A percentile compares a stretch with the other conserved stretches of the same genome.
Conservation (phyloP, 345 rosid species). For the Melastoma malabathricum region DNA sequence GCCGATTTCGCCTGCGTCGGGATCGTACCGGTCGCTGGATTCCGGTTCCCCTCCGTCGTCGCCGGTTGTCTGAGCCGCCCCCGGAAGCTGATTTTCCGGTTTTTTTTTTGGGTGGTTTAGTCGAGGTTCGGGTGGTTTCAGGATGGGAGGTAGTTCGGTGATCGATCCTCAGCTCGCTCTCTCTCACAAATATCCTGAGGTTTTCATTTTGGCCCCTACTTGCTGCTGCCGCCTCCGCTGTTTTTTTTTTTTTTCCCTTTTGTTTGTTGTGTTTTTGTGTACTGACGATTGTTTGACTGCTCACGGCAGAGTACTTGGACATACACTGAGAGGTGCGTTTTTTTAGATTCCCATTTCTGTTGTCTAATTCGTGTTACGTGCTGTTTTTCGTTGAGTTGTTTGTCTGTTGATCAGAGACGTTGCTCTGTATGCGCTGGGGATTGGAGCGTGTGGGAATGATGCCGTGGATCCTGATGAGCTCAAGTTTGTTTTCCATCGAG, state of each 20-base stretch:
- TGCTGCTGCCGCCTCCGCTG: not conserved
- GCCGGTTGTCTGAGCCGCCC: too few relatives aligned
- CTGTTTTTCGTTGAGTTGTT: not conserved
- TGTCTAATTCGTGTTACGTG: not conserved
- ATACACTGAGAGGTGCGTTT: too few relatives aligned
- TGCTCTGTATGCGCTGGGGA: slow-evolving; percentile 68
- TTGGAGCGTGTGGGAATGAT: slow-evolving; percentile 69
- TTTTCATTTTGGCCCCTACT: slow-evolving; percentile 4
- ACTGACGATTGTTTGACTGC: not conserved
- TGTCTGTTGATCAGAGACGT: slow-evolving; percentile 42
- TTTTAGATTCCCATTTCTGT: not conserved
- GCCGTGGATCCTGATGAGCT: slow-evolving; percentile 65
- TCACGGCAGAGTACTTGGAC: not conserved
- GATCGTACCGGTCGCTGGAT: too few relatives aligned
- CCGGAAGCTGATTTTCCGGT: too few relatives aligned
- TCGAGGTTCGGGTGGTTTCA: not conserved
- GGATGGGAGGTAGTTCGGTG: slow-evolving; percentile 28
- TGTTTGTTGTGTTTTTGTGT: not conserved
- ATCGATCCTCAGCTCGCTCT: slow-evolving; percentile 38
- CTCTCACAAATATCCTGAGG: slow-evolving; percentile 65
- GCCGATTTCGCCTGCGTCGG: too few relatives aligned
- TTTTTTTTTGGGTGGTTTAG: too few relatives aligned
- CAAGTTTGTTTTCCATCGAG: slow-evolving; percentile 55
- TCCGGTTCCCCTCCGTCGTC: too few relatives aligned
- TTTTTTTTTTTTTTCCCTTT: too few relatives aligned